These are phyloP conservation scores for Bacterosira constricta DNA, from an alignment of 108 stramenopile species.

Conservation along the genomic window DNA sequence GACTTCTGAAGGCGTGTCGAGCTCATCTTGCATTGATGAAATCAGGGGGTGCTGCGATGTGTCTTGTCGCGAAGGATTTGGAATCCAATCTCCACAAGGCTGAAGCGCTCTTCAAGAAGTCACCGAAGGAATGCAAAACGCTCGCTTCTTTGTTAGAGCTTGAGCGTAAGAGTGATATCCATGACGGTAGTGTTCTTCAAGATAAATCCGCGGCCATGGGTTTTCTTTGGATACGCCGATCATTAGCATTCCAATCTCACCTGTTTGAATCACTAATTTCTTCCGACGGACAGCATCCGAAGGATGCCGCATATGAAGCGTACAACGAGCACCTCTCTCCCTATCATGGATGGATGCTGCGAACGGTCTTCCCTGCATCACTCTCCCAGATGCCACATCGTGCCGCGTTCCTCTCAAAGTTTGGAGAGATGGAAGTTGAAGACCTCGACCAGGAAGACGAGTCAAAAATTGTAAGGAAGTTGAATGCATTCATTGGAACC, in stretches of 20 bases:
- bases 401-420: constrained; percentile 30
- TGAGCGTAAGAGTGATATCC: constrained; percentile 44
- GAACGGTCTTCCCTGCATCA: constrained; percentile 39
- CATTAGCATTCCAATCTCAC: constrained; percentile 56
- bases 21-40: constrained; percentile 28
- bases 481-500: constrained; percentile 24
- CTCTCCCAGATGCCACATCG: constrained; percentile 37
- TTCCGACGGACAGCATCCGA: constrained; percentile 8
- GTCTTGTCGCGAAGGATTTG: constrained; percentile 47
- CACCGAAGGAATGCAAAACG: constrained; percentile 30
- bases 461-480: constrained; percentile 36
- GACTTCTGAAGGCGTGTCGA: constrained; percentile 37
- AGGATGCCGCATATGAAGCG: constrained; percentile 44
- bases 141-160: constrained; percentile 33
- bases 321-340: constrained; percentile 40
- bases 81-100: constrained; percentile 45
- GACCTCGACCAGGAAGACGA: constrained; percentile 31
- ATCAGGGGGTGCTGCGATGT: constrained; percentile 30
- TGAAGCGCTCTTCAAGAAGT: constrained; percentile 24
- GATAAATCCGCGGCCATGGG: constrained; percentile 70
- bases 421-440: constrained; percentile 49
- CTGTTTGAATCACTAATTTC: constrained; percentile 45
- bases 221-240: constrained; percentile 64
- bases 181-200: constrained; percentile 45
- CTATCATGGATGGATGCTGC: constrained; percentile 54